phyloP scores from a whole-genome alignment of 2,329 filamentous ascomycete species.

The Neopestalotiopsis rosae region DNA sequence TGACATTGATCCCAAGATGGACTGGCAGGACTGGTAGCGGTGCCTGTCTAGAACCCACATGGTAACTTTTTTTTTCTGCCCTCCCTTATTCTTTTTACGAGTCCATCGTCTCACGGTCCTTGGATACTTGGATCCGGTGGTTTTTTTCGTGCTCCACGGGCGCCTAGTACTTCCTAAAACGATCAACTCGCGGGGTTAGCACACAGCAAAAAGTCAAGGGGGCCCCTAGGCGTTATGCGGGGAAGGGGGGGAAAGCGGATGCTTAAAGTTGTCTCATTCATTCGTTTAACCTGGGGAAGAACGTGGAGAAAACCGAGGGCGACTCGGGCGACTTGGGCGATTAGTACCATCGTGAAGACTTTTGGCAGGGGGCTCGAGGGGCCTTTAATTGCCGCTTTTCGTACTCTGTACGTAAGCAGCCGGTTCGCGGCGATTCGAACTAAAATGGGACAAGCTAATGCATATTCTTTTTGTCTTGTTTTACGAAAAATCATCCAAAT shows the following conservation, averaged over 20 bases:
- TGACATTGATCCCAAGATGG: neutral
- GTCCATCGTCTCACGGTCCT: neutral
- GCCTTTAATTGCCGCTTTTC: too few relatives aligned
- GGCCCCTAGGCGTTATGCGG: neutral
- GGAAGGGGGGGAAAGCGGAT: conserved; percentile 6
- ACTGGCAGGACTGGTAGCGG: neutral
- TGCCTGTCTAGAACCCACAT: neutral
- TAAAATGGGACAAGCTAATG: too few relatives aligned
- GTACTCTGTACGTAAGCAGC: too few relatives aligned
- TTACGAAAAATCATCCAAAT: neutral
- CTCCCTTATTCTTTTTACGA: neutral
- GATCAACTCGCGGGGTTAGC: neutral
- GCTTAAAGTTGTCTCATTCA: conserved; percentile 7
- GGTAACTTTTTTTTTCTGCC: neutral
- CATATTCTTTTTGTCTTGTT: neutral
- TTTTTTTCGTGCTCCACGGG: neutral
- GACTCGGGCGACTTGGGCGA: neutral
- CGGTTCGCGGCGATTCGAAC: too few relatives aligned
- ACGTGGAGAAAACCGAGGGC: neutral
- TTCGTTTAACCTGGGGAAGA: neutral
- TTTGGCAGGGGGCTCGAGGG: too few relatives aligned
- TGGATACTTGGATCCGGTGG: neutral
- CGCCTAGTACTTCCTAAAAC: conserved; percentile 11
- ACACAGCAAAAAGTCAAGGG: neutral
- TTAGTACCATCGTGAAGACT: too few relatives aligned